Percentiles rank a stretch among this genome's conserved stretches.
Conservation (phyloP, 192 early-diverging fungal genomes). For the Fimicolochytrium jonesii region DNA sequence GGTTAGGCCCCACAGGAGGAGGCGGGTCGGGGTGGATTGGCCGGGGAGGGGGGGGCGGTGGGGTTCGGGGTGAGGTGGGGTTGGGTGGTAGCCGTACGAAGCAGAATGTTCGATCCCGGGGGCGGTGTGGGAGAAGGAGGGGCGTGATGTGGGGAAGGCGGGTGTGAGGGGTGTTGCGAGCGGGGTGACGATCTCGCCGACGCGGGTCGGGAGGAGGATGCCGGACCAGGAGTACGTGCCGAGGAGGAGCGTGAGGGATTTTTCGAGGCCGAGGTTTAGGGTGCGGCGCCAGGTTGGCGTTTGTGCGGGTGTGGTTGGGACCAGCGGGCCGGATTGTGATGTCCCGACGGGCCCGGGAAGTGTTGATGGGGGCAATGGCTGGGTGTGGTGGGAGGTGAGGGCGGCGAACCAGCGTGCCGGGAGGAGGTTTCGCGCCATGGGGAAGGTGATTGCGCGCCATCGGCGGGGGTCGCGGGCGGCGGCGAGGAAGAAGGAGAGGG, state of each 20-base stretch:
- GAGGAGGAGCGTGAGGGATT: background rate
- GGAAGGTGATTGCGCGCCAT: constrained; percentile 19
- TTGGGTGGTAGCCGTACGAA: background rate
- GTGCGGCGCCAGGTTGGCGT: background rate
- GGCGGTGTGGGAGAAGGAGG: background rate
- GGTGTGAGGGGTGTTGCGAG: background rate
- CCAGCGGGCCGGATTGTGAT: no score
- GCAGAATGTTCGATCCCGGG: no score
- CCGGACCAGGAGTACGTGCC: constrained; percentile 12
- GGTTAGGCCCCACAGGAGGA: constrained; percentile 34
- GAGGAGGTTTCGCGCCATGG: constrained; percentile 22
- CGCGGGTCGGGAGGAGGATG: constrained; percentile 12
- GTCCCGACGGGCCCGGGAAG: no score
- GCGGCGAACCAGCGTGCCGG: background rate
- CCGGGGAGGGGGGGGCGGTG: background rate
- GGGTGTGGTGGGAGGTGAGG: background rate
- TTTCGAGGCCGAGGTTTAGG: constrained; percentile 7
- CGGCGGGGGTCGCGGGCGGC: constrained; percentile 1
- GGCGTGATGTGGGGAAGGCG: background rate
- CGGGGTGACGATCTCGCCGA: constrained; percentile 16
- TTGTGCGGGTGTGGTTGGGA: no score
- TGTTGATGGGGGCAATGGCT: no score
- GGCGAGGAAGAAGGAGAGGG: constrained; percentile 24
- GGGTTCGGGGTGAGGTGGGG: background rate
- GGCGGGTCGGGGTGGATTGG: constrained; percentile 13